Evolutionary conservation across 2,329 filamentous ascomycete species (phyloP).

Genomic region (Ceratocystis ficicola): DNA sequence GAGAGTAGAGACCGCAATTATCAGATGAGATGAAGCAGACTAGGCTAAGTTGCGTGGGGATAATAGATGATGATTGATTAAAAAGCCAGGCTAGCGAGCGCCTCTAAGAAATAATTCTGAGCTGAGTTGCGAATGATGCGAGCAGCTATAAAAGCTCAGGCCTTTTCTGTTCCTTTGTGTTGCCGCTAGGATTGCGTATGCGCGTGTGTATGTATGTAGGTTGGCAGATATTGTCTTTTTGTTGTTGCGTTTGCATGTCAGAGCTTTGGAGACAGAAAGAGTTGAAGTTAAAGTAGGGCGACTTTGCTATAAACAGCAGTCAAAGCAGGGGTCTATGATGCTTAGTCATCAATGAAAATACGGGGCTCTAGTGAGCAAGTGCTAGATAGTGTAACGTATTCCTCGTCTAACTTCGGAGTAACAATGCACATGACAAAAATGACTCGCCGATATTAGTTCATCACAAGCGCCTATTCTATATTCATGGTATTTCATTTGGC

Average conservation of each 20-base stretch:
- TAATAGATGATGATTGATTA: background rate
- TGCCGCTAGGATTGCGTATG: too few species aligned
- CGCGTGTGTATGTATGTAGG: background rate
- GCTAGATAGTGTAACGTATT: too few species aligned
- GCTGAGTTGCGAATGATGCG: background rate
- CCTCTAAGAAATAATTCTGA: background rate
- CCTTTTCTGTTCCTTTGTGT: background rate
- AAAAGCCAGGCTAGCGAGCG: too few species aligned
- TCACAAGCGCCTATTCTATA: background rate
- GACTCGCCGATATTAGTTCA: background rate
- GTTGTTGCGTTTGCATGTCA: background rate
- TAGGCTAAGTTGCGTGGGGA: background rate
- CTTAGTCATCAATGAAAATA: too few species aligned
- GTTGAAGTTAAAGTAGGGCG: background rate
- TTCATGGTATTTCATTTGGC: slow-evolving; percentile 1
- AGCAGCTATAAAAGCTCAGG: background rate
- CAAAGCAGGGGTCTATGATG: too few species aligned
- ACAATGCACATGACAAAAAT: too few species aligned
- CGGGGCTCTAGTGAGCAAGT: too few species aligned
- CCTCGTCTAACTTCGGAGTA: too few species aligned
- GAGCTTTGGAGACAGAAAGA: background rate
- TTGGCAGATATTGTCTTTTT: background rate
- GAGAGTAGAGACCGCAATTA: background rate
- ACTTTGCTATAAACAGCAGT: background rate
- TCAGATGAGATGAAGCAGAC: background rate